Evolutionary conservation across 108 stramenopile species (phyloP).

Genomic region (Aurantiochytrium sp.): DNA sequence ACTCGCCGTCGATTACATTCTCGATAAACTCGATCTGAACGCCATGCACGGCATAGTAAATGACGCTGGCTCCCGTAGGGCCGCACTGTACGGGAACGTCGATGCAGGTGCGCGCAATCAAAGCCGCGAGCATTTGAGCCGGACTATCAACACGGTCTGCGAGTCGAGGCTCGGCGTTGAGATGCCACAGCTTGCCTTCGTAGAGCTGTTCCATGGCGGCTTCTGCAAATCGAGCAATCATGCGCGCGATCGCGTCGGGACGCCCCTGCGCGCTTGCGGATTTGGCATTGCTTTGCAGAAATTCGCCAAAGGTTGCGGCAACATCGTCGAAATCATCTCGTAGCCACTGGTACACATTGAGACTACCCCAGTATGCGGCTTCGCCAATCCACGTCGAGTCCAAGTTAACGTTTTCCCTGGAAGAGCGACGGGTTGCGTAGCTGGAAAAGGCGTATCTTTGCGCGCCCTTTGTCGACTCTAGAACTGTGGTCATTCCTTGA

Average conservation of each 20-base stretch:
- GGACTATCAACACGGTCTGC: neutral
- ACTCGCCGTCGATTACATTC: neutral
- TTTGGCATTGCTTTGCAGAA: neutral
- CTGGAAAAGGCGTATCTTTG: neutral
- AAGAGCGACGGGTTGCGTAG: neutral
- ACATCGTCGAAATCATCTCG: neutral
- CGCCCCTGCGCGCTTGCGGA: too few relatives aligned
- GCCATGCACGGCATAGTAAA: neutral
- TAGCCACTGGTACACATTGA: neutral
- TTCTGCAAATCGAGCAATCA: neutral
- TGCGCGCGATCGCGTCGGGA: neutral
- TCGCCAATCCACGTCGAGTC: neutral
- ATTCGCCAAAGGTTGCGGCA: neutral
- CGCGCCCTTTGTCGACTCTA: neutral
- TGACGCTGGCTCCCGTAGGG: neutral
- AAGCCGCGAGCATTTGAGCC: neutral
- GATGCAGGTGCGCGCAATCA: neutral
- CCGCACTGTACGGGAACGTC: neutral
- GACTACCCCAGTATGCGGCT: neutral
- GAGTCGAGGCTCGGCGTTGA: neutral
- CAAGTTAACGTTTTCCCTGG: too few relatives aligned
- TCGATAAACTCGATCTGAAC: neutral
- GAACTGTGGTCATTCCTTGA: neutral
- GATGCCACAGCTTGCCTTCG: neutral
- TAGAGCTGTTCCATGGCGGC: neutral